These are phyloP conservation scores for Stephania yunnanensis DNA, from an alignment of 164 flowering plant genomes.

Conservation along the genomic window DNA sequence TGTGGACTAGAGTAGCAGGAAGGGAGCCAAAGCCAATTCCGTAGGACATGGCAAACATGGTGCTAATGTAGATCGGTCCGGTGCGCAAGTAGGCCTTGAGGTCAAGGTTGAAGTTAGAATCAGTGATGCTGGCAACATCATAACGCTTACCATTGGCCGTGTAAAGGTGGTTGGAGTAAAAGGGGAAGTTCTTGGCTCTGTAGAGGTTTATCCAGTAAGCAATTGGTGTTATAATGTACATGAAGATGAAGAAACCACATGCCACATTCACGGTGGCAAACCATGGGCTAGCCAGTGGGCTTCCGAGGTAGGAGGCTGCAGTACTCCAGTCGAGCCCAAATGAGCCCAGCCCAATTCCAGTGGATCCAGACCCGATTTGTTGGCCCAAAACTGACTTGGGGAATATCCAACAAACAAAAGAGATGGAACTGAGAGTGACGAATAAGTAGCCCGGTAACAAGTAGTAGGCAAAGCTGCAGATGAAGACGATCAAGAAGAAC, in stretches of 20 bases:
- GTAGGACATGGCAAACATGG: slow-evolving; percentile 52
- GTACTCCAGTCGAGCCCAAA: slow-evolving; percentile 59
- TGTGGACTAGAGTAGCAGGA: slow-evolving; percentile 28
- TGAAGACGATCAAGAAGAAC: slow-evolving; percentile 55
- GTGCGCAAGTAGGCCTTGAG: slow-evolving; percentile 32
- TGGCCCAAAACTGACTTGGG: slow-evolving; percentile 55
- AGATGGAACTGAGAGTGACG: slow-evolving; percentile 45
- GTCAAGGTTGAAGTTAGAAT: slow-evolving; percentile 47
- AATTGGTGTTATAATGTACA: slow-evolving; percentile 43
- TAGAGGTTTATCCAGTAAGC: slow-evolving; percentile 52
- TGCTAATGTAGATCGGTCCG: slow-evolving; percentile 54
- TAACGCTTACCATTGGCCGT: slow-evolving; percentile 43
- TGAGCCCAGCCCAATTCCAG: slow-evolving; percentile 59
- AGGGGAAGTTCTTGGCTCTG: slow-evolving; percentile 45
- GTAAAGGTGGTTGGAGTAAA: slow-evolving; percentile 55
- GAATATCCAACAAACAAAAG: slow-evolving; percentile 65
- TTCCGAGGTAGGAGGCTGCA: slow-evolving; percentile 46
- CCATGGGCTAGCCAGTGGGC: slow-evolving; percentile 70
- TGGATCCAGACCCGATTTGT: slow-evolving; percentile 59
- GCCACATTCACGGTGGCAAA: slow-evolving; percentile 56
- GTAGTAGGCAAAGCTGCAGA: slow-evolving; percentile 61
- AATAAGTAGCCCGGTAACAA: slow-evolving; percentile 55
- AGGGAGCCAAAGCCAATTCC: slow-evolving; percentile 60
- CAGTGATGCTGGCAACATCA: slow-evolving; percentile 41
- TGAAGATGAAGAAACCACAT: slow-evolving; percentile 35